Evolutionary conservation across 768 basidiomycete genomes (phyloP).

Genomic region (Suillus weaverae): DNA sequence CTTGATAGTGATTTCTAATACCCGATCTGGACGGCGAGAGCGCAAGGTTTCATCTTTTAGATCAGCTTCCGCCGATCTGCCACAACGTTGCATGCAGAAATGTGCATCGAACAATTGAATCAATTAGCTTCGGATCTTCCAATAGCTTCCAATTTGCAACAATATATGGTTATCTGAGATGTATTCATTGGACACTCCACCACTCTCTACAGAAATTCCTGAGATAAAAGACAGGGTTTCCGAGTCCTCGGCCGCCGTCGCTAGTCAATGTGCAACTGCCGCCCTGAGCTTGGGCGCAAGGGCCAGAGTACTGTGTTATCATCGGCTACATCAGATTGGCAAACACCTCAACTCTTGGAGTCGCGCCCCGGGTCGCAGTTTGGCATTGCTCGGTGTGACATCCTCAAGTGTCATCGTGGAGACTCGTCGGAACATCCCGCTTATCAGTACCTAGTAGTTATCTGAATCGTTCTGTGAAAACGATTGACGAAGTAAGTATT

Average conservation of each 20-base stretch:
- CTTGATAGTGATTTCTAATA: neutral
- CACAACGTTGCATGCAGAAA: neutral
- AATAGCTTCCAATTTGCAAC: neutral
- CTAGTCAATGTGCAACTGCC: too few relatives aligned
- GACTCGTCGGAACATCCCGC: neutral
- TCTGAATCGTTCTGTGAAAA: neutral
- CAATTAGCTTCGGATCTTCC: neutral
- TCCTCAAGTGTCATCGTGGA: neutral
- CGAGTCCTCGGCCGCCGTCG: neutral
- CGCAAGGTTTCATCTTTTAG: neutral
- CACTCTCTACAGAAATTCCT: neutral
- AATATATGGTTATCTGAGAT: neutral
- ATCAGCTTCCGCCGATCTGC: constrained; percentile 3
- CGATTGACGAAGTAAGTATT: constrained; percentile 2
- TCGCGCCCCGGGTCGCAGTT: neutral
- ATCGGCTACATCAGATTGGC: neutral
- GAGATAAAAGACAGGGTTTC: neutral
- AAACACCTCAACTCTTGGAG: neutral
- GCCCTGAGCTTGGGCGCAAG: neutral
- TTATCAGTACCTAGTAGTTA: neutral
- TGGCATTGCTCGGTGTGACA: neutral
- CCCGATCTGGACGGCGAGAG: neutral
- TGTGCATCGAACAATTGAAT: neutral
- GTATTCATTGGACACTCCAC: neutral
- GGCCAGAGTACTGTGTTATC: neutral